A percentile compares a stretch with the other conserved stretches of the same genome.
These are phyloP conservation scores for Ceratobasidium theobromae DNA, from an alignment of 1,284 basidiomycete genomes.

Conservation along the genomic window DNA sequence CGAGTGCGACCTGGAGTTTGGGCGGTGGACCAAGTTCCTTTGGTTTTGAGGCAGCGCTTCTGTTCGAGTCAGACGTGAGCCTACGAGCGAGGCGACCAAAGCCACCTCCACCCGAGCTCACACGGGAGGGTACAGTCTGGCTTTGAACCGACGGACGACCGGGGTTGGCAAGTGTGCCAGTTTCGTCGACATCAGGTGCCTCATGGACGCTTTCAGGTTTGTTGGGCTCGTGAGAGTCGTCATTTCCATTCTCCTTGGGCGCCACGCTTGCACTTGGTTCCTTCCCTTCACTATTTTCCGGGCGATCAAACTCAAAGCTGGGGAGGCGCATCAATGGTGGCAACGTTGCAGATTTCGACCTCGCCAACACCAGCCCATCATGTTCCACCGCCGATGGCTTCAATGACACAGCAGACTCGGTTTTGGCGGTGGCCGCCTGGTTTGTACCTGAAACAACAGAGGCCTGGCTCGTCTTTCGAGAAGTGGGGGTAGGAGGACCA, in stretches of 20 bases:
- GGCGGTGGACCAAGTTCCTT: constrained; percentile 1
- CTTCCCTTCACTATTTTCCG: no score
- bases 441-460: not conserved
- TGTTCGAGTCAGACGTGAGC: constrained; percentile 9
- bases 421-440: not conserved
- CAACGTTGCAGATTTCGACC: constrained; percentile 16
- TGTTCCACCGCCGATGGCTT: not conserved
- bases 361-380: not conserved
- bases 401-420: not conserved
- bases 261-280: not conserved
- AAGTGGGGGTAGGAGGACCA: constrained; percentile 10
- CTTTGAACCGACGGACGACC: not conserved
- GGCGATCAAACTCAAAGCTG: constrained; percentile 24
- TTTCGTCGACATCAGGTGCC: not conserved
- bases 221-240: not conserved
- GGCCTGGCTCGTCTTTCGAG: not conserved
- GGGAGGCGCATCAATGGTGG: constrained; percentile 14
- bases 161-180: not conserved
- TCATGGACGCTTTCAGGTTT: not conserved
- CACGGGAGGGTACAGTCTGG: constrained; percentile 20
- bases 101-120: constrained; percentile 3
- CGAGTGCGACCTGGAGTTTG: constrained; percentile 25
- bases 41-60: not conserved
- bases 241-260: not conserved
- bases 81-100: constrained; percentile 9